A percentile compares a stretch with the other conserved stretches of the same genome.
phyloP scores from a whole-genome alignment of 257 asterid species.

The Nicotiana sylvestris region DNA sequence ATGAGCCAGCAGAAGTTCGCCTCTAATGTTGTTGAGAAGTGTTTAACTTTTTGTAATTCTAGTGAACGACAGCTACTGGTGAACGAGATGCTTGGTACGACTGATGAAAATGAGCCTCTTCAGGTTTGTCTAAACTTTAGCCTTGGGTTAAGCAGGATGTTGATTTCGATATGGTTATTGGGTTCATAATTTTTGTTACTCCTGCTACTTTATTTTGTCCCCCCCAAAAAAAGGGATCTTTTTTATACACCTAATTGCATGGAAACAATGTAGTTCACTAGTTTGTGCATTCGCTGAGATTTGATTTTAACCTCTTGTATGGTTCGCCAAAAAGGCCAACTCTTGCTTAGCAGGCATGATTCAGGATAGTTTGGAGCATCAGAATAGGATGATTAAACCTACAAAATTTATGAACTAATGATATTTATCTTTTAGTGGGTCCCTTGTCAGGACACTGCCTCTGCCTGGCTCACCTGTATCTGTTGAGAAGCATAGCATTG shows the following conservation, averaged over 20 bases:
- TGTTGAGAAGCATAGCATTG: neutral
- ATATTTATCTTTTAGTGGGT: neutral
- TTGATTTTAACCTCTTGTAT: neutral
- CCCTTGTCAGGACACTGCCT: neutral
- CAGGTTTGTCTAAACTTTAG: constrained; percentile 16
- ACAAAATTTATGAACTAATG: neutral
- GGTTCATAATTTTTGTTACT: neutral
- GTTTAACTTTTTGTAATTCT: constrained; percentile 26
- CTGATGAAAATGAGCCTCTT: constrained; percentile 34
- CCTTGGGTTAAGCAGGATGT: neutral
- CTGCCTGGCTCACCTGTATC: neutral
- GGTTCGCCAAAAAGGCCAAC: neutral
- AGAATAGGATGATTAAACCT: neutral
- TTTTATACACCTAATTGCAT: no score
- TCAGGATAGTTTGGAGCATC: neutral
- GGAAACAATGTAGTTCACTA: no score
- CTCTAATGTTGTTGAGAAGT: constrained; percentile 30
- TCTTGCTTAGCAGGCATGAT: neutral
- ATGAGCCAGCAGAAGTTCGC: constrained; percentile 36
- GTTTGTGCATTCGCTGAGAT: neutral
- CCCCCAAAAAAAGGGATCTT: no score
- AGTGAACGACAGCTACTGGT: constrained; percentile 28
- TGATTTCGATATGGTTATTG: constrained; percentile 3
- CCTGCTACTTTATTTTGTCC: no score
- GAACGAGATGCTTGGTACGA: constrained; percentile 31